Conservation (phyloP, 164 flowering plant species). For the Pachysandra terminalis region DNA sequence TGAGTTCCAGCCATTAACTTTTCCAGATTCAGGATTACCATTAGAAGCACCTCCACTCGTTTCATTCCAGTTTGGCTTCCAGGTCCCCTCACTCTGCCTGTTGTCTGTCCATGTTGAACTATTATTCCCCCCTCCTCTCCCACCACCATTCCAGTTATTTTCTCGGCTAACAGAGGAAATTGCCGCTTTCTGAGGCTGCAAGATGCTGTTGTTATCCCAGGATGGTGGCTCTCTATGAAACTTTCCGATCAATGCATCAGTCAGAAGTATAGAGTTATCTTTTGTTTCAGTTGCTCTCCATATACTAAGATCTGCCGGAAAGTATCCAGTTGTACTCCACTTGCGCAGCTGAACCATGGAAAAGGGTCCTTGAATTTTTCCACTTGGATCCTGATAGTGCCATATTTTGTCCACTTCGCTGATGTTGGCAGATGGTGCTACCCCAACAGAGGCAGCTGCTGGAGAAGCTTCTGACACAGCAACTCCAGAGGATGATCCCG, state of each 20-base stretch:
- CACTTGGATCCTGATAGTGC: slow-evolving; percentile 87
- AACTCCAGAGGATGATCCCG: slow-evolving; percentile 31
- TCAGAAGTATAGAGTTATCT: slow-evolving; percentile 63
- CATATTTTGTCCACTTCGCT: slow-evolving; percentile 78
- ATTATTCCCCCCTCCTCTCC: slow-evolving; percentile 13
- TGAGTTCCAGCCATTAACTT: slow-evolving; percentile 21
- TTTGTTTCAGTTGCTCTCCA: slow-evolving; percentile 60
- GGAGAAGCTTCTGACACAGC: slow-evolving; percentile 25
- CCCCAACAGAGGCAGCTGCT: slow-evolving; percentile 24
- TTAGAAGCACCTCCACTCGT: slow-evolving; percentile 9
- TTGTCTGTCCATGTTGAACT: slow-evolving; percentile 13
- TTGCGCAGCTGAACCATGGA: slow-evolving; percentile 86
- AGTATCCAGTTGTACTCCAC: slow-evolving; percentile 85
- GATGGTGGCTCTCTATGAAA: slow-evolving; percentile 36
- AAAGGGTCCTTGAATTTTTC: slow-evolving; percentile 94
- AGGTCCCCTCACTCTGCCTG: slow-evolving; percentile 9
- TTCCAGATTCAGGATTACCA: slow-evolving; percentile 7
- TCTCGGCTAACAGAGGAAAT: slow-evolving; percentile 8
- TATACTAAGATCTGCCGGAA: slow-evolving; percentile 67
- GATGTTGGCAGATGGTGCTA: slow-evolving; percentile 27
- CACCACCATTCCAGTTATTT: slow-evolving; percentile 12
- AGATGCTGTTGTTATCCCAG: slow-evolving; percentile 13
- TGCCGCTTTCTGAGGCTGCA: slow-evolving; percentile 20
- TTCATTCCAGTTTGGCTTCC: slow-evolving; percentile 16
- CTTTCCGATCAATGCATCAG: slow-evolving; percentile 62